These are phyloP conservation scores for Sutorius eximius DNA, from an alignment of 1,284 basidiomycete genomes.

Conservation along the genomic window DNA sequence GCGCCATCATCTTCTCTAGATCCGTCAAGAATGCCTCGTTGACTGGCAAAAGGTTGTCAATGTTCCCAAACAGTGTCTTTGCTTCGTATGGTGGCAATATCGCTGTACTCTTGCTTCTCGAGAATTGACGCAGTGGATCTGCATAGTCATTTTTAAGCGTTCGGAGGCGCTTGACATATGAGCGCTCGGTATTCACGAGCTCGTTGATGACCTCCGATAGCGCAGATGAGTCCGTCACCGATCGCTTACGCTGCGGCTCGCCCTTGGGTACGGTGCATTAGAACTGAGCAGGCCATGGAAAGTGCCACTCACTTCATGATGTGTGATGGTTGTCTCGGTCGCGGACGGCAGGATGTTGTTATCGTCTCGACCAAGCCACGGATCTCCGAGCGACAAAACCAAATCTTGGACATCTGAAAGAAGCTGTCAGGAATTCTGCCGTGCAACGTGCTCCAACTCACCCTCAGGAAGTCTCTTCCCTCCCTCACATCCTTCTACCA, in stretches of 20 bases:
- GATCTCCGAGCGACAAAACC: constrained; percentile 70
- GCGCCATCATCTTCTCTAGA: constrained; percentile 73
- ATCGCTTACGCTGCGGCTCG: constrained; percentile 48
- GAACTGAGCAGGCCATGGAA: not conserved
- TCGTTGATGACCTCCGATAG: constrained; percentile 73
- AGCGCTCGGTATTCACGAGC: constrained; percentile 74
- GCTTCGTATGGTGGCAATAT: constrained; percentile 91
- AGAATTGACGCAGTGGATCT: constrained; percentile 84
- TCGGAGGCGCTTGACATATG: constrained; percentile 73
- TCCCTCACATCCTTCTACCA: constrained; percentile 74
- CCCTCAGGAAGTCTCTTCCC: constrained; percentile 69
- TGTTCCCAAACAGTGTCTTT: constrained; percentile 90
- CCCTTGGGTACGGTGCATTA: constrained; percentile 38
- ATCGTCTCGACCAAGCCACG: constrained; percentile 48
- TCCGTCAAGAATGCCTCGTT: constrained; percentile 87
- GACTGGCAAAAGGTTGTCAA: constrained; percentile 85
- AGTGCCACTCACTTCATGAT: constrained; percentile 43
- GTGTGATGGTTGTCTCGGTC: constrained; percentile 38
- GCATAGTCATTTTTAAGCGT: constrained; percentile 83
- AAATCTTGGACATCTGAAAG: constrained; percentile 73
- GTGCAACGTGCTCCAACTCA: constrained; percentile 32
- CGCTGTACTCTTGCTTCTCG: constrained; percentile 79
- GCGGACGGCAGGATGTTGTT: constrained; percentile 43
- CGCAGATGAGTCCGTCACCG: constrained; percentile 60
- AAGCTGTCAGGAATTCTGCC: not conserved